Evolutionary conservation across 2,329 filamentous ascomycete species (phyloP).

Genomic region (Cercospora brassicicola): DNA sequence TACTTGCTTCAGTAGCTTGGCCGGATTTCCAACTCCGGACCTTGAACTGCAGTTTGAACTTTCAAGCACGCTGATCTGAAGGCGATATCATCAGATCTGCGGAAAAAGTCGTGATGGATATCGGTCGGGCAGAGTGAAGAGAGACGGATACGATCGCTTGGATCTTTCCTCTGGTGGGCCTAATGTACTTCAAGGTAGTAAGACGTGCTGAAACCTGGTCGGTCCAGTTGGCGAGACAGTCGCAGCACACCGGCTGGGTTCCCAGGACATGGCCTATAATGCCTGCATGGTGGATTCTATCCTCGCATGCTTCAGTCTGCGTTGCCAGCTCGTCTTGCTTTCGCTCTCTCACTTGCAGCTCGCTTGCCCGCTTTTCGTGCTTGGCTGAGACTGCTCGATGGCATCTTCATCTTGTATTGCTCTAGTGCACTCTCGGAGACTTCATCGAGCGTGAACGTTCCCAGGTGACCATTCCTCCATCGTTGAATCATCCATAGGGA

Average conservation of each 20-base stretch:
- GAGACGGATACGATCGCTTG: too few species aligned
- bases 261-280: background rate
- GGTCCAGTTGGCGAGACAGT: background rate
- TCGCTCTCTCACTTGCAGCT: conserved; percentile 30
- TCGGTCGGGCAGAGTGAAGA: too few species aligned
- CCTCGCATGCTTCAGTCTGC: background rate
- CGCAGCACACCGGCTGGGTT: background rate
- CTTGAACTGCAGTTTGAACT: too few species aligned
- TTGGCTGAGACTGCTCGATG: conserved; percentile 62
- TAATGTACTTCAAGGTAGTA: too few species aligned
- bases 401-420: conserved; percentile 48
- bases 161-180: too few species aligned
- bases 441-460: conserved; percentile 76
- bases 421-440: conserved; percentile 63
- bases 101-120: too few species aligned
- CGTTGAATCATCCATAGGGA: conserved; percentile 78
- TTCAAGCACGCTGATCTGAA: too few species aligned
- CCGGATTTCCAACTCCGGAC: too few species aligned
- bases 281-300: background rate
- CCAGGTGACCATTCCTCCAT: conserved; percentile 76
- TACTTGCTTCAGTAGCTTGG: too few species aligned
- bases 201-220: too few species aligned
- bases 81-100: too few species aligned
- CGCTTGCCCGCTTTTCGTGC: conserved; percentile 67
- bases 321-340: conserved; percentile 21